Evolutionary conservation across 1,284 basidiomycete species (phyloP).

Genomic region (Caloboletus inedulis): DNA sequence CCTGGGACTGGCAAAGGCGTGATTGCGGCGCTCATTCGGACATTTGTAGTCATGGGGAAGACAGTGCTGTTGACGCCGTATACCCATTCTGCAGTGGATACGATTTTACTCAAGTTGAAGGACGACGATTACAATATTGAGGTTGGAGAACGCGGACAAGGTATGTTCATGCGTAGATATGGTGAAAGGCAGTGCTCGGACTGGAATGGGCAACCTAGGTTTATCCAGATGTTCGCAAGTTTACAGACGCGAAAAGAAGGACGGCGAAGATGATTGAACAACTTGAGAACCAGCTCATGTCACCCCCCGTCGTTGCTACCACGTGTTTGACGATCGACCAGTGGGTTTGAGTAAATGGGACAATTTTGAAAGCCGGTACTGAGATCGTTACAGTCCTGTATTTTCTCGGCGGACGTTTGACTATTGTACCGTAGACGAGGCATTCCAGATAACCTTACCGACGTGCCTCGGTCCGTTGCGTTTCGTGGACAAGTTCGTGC

Average conservation of each 20-base stretch:
- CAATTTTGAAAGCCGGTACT: background rate
- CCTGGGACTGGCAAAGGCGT: slow-evolving; percentile 98
- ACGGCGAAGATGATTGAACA: slow-evolving; percentile 67
- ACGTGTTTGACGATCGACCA: slow-evolving; percentile 93
- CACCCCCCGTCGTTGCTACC: slow-evolving; percentile 91
- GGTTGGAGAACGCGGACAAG: slow-evolving; percentile 91
- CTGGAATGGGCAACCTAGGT: slow-evolving; percentile 45
- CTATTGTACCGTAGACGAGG: slow-evolving; percentile 98
- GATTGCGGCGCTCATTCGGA: slow-evolving; percentile 83
- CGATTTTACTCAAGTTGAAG: slow-evolving; percentile 81
- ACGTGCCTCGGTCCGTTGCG: slow-evolving; percentile 93
- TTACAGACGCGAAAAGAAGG: slow-evolving; percentile 60
- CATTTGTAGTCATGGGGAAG: slow-evolving; percentile 78
- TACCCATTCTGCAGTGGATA: slow-evolving; percentile 98
- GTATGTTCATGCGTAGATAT: slow-evolving; percentile 38
- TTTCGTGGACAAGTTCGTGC: slow-evolving; percentile 86
- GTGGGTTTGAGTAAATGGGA: slow-evolving; percentile 50
- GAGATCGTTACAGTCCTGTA: slow-evolving; percentile 55
- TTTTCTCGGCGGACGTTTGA: slow-evolving; percentile 88
- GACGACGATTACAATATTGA: slow-evolving; percentile 72
- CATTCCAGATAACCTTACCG: slow-evolving; percentile 95
- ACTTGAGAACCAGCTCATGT: slow-evolving; percentile 76
- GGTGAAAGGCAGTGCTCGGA: slow-evolving; percentile 1
- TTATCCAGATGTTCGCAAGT: slow-evolving; percentile 72
- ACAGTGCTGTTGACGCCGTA: slow-evolving; percentile 88